These are phyloP conservation scores for Cytospora schulzeri DNA, from an alignment of 2,329 filamentous ascomycete species.

Conservation along the genomic window DNA sequence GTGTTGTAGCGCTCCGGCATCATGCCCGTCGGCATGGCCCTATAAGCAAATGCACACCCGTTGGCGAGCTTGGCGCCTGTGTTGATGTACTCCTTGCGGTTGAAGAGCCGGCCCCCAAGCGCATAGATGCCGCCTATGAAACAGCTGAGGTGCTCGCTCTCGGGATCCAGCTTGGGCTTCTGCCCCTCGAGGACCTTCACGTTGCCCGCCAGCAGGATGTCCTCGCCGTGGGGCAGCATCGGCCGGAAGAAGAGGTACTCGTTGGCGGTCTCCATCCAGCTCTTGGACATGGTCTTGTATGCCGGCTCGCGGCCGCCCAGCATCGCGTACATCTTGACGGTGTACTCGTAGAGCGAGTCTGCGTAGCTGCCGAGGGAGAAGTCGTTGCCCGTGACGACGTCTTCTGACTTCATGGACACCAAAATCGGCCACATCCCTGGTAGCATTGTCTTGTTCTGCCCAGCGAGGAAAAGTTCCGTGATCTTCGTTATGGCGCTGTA, in stretches of 20 bases:
- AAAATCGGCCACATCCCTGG: slow-evolving; percentile 74
- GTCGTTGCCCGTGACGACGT: slow-evolving; percentile 37
- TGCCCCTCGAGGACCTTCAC: slow-evolving; percentile 31
- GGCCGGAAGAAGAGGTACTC: slow-evolving; percentile 66
- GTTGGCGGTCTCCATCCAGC: slow-evolving; percentile 61
- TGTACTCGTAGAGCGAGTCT: slow-evolving; percentile 53
- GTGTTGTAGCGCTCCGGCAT: slow-evolving; percentile 60
- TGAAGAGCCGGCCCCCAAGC: slow-evolving; percentile 65
- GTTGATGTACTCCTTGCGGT: slow-evolving; percentile 53
- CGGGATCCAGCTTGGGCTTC: slow-evolving; percentile 38
- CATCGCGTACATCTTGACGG: slow-evolving; percentile 52
- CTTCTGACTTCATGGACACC: slow-evolving; percentile 59
- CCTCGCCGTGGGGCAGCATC: slow-evolving; percentile 57
- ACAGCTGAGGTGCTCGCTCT: slow-evolving; percentile 64
- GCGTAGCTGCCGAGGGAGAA: slow-evolving; percentile 42
- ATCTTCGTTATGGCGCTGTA: slow-evolving; percentile 68
- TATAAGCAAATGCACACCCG: slow-evolving; percentile 66
- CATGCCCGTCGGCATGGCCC: slow-evolving; percentile 57
- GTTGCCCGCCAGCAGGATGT: slow-evolving; percentile 63
- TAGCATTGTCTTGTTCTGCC: slow-evolving; percentile 66
- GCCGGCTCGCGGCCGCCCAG: slow-evolving; percentile 60
- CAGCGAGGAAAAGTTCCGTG: slow-evolving; percentile 65
- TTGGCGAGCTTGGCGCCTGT: slow-evolving; percentile 59
- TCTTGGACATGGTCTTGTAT: slow-evolving; percentile 64
- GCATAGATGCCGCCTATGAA: slow-evolving; percentile 73